Evolutionary conservation across 495 filamentous ascomycete genomes (phyloP).

Genomic region (Annulohypoxylon stygium): DNA sequence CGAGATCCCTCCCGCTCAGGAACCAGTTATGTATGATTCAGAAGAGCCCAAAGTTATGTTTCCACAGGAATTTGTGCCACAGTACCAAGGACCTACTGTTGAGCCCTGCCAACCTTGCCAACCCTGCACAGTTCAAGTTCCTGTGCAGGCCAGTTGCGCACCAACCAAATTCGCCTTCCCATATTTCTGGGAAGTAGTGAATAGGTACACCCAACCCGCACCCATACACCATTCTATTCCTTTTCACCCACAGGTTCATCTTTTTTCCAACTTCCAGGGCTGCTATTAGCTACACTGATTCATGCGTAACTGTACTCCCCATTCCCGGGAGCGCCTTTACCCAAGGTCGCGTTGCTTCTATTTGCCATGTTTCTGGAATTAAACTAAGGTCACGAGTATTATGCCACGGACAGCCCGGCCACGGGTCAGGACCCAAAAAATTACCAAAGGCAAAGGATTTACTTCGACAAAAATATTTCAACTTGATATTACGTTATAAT

Average conservation of each 20-base stretch:
- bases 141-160: slow-evolving; percentile 49
- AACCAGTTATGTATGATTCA: slow-evolving; percentile 57
- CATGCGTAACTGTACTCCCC: slow-evolving; percentile 26
- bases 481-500: slow-evolving; percentile 49
- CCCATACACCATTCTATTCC: slow-evolving; percentile 59
- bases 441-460: slow-evolving; percentile 29
- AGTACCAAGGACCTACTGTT: slow-evolving; percentile 46
- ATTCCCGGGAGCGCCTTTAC: slow-evolving; percentile 27
- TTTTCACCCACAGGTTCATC: slow-evolving; percentile 63
- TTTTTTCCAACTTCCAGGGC: slow-evolving; percentile 61
- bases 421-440: slow-evolving; percentile 19
- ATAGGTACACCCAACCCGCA: slow-evolving; percentile 55
- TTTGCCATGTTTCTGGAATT: slow-evolving; percentile 31
- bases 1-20: slow-evolving; percentile 55
- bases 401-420: slow-evolving; percentile 32
- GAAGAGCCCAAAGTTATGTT: slow-evolving; percentile 57
- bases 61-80: slow-evolving; percentile 59
- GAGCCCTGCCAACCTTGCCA: slow-evolving; percentile 46
- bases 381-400: slow-evolving; percentile 28
- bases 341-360: slow-evolving; percentile 42
- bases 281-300: slow-evolving; percentile 59
- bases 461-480: slow-evolving; percentile 38
- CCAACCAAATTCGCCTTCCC: slow-evolving; percentile 58
- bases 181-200: slow-evolving; percentile 60
- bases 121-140: slow-evolving; percentile 50